phyloP scores from a whole-genome alignment of 1,284 basidiomycete species.

The Trametes hirsuta region DNA sequence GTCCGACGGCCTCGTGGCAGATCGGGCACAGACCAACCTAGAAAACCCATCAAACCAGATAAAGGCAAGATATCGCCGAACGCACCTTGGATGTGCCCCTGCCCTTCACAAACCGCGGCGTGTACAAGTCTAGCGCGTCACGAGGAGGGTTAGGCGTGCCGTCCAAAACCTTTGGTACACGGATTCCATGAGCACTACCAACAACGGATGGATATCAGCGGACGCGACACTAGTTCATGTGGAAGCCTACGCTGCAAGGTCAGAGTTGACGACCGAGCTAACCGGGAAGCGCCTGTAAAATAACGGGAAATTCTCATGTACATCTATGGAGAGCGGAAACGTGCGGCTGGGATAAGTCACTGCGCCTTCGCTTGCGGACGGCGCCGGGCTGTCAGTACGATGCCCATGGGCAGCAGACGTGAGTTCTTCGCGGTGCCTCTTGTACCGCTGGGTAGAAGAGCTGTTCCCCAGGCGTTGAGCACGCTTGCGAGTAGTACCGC shows the following conservation, averaged over 20 bases:
- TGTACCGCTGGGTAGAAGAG: background rate
- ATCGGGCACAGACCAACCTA: conserved; percentile 75
- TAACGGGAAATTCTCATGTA: conserved; percentile 51
- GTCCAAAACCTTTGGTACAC: conserved; percentile 39
- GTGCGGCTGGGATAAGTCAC: conserved; percentile 40
- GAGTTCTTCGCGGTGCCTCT: conserved; percentile 6
- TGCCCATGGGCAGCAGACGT: background rate
- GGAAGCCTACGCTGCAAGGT: conserved; percentile 30
- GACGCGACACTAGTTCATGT: background rate
- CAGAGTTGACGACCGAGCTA: conserved; percentile 50
- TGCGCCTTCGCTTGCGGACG: background rate
- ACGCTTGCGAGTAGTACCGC: conserved; percentile 12
- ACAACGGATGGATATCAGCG: background rate
- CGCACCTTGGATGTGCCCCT: conserved; percentile 59
- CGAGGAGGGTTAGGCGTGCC: conserved; percentile 63
- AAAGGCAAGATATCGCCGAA: background rate
- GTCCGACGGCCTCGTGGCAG: conserved; percentile 60
- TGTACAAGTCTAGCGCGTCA: conserved; percentile 67
- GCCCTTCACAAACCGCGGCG: conserved; percentile 77
- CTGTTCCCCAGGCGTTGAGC: background rate
- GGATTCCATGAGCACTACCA: background rate
- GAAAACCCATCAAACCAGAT: background rate
- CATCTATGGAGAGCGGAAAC: conserved; percentile 50
- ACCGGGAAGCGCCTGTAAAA: conserved; percentile 71
- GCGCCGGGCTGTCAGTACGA: too few relatives aligned